Conservation (phyloP, 2,329 filamentous ascomycete genomes). For the Cephalotrichum gorgonifer region DNA sequence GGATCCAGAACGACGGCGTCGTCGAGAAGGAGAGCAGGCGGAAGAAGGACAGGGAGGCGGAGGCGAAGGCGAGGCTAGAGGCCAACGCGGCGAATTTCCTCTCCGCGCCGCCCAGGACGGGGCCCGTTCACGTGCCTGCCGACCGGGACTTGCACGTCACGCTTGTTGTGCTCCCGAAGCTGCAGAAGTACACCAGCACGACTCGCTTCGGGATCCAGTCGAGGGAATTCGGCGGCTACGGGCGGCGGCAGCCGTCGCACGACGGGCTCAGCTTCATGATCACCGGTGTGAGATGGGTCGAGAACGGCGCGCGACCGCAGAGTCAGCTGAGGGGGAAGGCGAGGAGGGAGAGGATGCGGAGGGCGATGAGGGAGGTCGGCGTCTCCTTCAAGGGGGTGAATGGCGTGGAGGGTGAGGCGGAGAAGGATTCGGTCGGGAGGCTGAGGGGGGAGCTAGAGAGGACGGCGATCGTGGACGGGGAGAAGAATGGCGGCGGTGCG, state of each 20-base stretch:
- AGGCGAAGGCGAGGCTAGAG: slow-evolving; percentile 21
- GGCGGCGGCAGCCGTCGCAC: slow-evolving; percentile 39
- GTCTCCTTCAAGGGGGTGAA: slow-evolving; percentile 20
- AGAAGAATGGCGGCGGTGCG: not conserved
- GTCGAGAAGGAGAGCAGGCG: slow-evolving; percentile 17
- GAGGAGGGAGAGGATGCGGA: slow-evolving; percentile 44
- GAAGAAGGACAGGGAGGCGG: slow-evolving; percentile 19
- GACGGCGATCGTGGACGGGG: slow-evolving; percentile 5
- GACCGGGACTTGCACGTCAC: slow-evolving; percentile 81
- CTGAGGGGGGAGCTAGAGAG: slow-evolving; percentile 14
- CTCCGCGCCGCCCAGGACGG: slow-evolving; percentile 42
- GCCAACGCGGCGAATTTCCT: slow-evolving; percentile 29
- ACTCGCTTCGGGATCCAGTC: slow-evolving; percentile 75
- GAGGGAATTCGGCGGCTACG: slow-evolving; percentile 57
- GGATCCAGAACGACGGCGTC: slow-evolving; percentile 12
- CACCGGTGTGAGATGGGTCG: slow-evolving; percentile 72
- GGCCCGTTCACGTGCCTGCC: slow-evolving; percentile 52
- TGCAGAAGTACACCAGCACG: slow-evolving; percentile 66
- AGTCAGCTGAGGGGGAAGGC: slow-evolving; percentile 45
- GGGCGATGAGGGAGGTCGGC: slow-evolving; percentile 42
- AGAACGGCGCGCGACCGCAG: slow-evolving; percentile 56
- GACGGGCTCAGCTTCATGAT: slow-evolving; percentile 89
- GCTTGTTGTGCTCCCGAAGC: slow-evolving; percentile 67
- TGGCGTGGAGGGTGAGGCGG: slow-evolving; percentile 12
- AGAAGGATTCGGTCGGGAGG: slow-evolving; percentile 10